phyloP scores from a whole-genome alignment of 1,284 basidiomycete genomes.

The Ceratobasidium sp. region DNA sequence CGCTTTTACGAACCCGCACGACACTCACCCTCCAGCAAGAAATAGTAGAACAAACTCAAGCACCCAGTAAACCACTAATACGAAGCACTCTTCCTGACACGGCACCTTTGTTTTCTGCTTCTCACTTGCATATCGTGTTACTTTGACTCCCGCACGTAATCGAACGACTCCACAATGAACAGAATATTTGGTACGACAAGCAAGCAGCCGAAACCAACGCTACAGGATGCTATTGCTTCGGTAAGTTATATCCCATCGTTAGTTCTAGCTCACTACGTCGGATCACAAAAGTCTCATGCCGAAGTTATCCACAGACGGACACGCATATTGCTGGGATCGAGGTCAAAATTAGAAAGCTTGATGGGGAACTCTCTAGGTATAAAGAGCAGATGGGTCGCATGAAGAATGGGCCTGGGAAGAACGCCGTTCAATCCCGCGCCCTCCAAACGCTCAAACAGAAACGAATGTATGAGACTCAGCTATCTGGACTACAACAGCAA shows the following conservation, averaged over 20 bases:
- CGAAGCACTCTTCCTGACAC: neutral
- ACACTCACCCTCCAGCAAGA: neutral
- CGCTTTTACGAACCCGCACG: neutral
- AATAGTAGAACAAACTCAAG: neutral
- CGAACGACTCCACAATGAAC: constrained; percentile 20
- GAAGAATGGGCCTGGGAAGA: constrained; percentile 94
- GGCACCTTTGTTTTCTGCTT: neutral
- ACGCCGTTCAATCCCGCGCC: constrained; percentile 95
- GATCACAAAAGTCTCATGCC: constrained; percentile 38
- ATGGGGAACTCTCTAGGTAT: constrained; percentile 91
- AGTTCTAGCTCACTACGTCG: constrained; percentile 16
- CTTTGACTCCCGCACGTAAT: constrained; percentile 7
- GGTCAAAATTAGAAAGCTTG: constrained; percentile 97
- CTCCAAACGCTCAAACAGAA: constrained; percentile 95
- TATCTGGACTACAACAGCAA: constrained; percentile 92
- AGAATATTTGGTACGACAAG: constrained; percentile 81
- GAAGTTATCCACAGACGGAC: constrained; percentile 74
- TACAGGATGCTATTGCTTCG: constrained; percentile 91
- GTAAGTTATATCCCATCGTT: constrained; percentile 56
- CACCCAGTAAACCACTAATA: neutral
- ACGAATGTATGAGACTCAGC: constrained; percentile 93
- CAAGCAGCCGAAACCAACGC: constrained; percentile 80
- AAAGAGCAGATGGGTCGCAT: constrained; percentile 97
- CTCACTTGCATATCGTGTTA: neutral
- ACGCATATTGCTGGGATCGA: constrained; percentile 88